Conservation (phyloP, 1,284 basidiomycete genomes). For the Naganishia liquefaciens region DNA sequence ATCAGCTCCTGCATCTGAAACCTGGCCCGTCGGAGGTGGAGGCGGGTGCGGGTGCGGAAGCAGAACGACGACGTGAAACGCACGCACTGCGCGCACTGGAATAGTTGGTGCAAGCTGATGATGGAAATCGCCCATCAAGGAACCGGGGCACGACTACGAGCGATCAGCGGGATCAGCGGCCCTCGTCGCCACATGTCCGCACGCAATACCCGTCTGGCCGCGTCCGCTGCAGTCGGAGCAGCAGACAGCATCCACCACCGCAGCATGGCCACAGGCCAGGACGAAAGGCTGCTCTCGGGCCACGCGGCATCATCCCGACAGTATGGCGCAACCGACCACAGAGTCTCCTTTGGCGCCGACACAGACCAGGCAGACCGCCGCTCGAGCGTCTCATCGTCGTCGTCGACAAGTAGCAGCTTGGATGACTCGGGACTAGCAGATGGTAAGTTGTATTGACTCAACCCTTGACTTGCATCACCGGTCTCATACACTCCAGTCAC, state of each 20-base stretch:
- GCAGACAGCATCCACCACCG: not conserved
- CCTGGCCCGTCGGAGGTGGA: not conserved
- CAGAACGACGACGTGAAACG: not conserved
- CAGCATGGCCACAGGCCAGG: slow-evolving; percentile 9
- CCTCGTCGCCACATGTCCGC: slow-evolving; percentile 5
- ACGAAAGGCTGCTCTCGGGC: slow-evolving; percentile 18
- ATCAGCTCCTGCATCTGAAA: too few relatives aligned
- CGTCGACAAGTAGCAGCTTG: slow-evolving; percentile 3
- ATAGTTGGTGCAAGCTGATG: too few relatives aligned
- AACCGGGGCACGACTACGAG: too few relatives aligned
- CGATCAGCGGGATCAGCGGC: too few relatives aligned
- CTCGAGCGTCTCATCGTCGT: not conserved
- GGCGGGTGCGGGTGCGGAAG: not conserved
- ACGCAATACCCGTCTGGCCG: not conserved
- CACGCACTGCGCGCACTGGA: too few relatives aligned
- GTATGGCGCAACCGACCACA: slow-evolving; percentile 9
- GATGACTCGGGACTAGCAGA: slow-evolving; percentile 5
- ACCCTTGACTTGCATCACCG: not conserved
- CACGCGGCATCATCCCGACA: slow-evolving; percentile 2
- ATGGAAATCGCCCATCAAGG: too few relatives aligned
- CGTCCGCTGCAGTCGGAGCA: not conserved
- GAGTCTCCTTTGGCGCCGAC: not conserved
- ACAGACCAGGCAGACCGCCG: not conserved
- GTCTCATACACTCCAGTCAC: slow-evolving; percentile 39
- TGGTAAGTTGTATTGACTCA: not conserved